Evolutionary conservation across 108 stramenopile genomes (phyloP), one percentile per base, ranked within the genome.

Genomic region (Skeletonema grethae): DNA sequence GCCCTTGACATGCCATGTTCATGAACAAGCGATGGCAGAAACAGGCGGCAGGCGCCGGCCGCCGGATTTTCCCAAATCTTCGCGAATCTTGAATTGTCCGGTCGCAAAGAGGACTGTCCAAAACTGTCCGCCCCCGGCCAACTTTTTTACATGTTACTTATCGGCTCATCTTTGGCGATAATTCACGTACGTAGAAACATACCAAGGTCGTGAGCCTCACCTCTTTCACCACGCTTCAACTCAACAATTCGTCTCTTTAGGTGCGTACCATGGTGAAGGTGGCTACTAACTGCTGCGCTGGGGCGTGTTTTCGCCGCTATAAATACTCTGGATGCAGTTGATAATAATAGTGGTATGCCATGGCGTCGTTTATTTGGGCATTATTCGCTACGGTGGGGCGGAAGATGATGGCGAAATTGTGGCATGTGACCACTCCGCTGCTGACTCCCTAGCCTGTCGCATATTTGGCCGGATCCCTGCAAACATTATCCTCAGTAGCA

Each of bases 191-290:
- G 46, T 48, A 7, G 46, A 48, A 20, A 18, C 50, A 63, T 39
- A 63, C 62, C 18, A 43, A 34, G 22, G 11, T 67, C 32, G 2
- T 56, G 20, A 56, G 15, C 16, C 46, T 20, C 24, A 28, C 13
- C 25, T n/a, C 11, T 31, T 66, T 29, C 64, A n/a, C 15, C 64
- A n/a, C 15, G 0, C 50, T 22, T 22, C 50, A 5, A 7, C 50
- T 22, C 22, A 53, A 53, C 50, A 53, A 53, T 24, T 53, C n/a
- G 50, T 53, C 15, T 53, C 22, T 53, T 53, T 53, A 69, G 67
- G 67, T 69, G 67, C 67, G 67, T 69, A 43, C 57, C 67, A 69
- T 69, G 67, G 55, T 30, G 67, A 53, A 41, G 43, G 39, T 41
- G 18, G 22, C 50, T 53, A 53, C 50, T 53, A 22, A 24, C 15